Evolutionary conservation across 805 yeast species (phyloP).

Genomic region (Yueomyces sinensis): DNA sequence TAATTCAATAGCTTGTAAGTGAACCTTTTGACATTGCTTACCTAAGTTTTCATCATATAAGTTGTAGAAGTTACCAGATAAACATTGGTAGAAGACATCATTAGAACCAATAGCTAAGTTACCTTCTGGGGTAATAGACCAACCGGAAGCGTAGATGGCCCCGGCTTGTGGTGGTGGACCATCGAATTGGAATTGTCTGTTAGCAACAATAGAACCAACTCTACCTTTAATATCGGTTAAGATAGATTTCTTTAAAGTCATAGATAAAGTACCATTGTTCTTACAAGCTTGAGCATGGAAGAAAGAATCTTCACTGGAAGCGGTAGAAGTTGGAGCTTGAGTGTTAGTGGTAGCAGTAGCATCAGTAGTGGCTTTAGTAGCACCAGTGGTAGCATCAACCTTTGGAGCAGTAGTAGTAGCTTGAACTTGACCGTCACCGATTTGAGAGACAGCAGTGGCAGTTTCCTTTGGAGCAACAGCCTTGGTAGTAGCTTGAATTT

Average conservation of each 20-base stretch:
- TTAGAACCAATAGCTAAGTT: slow-evolving; percentile 49
- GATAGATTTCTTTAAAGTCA: slow-evolving; percentile 36
- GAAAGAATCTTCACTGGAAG: background rate
- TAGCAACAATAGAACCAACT: slow-evolving; percentile 68
- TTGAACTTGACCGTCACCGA: background rate
- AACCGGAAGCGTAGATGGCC: slow-evolving; percentile 56
- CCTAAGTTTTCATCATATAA: slow-evolving; percentile 55
- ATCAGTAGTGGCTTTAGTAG: background rate
- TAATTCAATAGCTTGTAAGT: slow-evolving; percentile 45
- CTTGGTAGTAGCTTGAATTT: slow-evolving; percentile 10
- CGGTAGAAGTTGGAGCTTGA: background rate
- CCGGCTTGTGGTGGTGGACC: slow-evolving; percentile 83
- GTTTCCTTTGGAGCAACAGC: background rate
- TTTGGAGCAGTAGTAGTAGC: background rate
- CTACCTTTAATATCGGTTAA: slow-evolving; percentile 51
- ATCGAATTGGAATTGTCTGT: slow-evolving; percentile 78
- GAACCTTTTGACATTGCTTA: slow-evolving; percentile 48
- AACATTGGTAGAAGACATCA: slow-evolving; percentile 59
- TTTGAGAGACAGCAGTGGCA: background rate
- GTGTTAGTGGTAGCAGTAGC: slow-evolving; percentile 6
- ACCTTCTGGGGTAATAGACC: slow-evolving; percentile 43
- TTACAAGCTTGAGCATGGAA: slow-evolving; percentile 30
- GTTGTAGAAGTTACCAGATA: slow-evolving; percentile 69
- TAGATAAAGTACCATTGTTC: slow-evolving; percentile 36
- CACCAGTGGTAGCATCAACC: background rate